Percentiles rank a stretch among this genome's conserved stretches.
Evolutionary conservation across 305 asterid genomes (phyloP).

Genomic region (Fraxinus baroniana): DNA sequence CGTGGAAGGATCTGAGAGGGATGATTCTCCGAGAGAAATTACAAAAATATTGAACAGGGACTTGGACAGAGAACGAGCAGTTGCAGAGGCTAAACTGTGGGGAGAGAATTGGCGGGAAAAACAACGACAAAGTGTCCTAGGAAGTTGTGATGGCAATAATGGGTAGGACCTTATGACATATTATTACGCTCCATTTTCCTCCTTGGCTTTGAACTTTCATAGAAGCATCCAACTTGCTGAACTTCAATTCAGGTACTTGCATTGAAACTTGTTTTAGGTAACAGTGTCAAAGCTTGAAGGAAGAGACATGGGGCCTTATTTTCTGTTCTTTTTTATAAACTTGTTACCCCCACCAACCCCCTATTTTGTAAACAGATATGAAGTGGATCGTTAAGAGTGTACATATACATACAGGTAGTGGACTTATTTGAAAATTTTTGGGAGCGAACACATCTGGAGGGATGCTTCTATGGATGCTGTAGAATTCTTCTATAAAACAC

Average conservation of each 20-base stretch:
- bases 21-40: slow-evolving; percentile 50
- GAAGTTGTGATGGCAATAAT: slow-evolving; percentile 44
- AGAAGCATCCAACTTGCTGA: neutral
- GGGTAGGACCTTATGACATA: slow-evolving; percentile 34
- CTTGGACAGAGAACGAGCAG: slow-evolving; percentile 62
- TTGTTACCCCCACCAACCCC: neutral
- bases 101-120: slow-evolving; percentile 60
- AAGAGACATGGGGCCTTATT: neutral
- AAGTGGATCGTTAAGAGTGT: slow-evolving; percentile 20
- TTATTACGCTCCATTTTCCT: slow-evolving; percentile 19
- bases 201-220: neutral
- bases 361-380: slow-evolving; percentile 4
- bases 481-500: neutral
- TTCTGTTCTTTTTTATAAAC: neutral
- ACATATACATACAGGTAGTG: neutral
- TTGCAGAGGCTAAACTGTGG: slow-evolving; percentile 85
- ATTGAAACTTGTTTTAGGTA: neutral
- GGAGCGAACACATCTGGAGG: slow-evolving; percentile 3
- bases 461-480: neutral
- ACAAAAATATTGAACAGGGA: slow-evolving; percentile 47
- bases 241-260: neutral
- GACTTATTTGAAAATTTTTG: neutral
- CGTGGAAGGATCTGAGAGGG: slow-evolving; percentile 51
- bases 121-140: slow-evolving; percentile 35
- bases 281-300: neutral